These are phyloP conservation scores for Coniochaeta ligniaria DNA, from an alignment of 2,329 filamentous ascomycete species.

Conservation along the genomic window DNA sequence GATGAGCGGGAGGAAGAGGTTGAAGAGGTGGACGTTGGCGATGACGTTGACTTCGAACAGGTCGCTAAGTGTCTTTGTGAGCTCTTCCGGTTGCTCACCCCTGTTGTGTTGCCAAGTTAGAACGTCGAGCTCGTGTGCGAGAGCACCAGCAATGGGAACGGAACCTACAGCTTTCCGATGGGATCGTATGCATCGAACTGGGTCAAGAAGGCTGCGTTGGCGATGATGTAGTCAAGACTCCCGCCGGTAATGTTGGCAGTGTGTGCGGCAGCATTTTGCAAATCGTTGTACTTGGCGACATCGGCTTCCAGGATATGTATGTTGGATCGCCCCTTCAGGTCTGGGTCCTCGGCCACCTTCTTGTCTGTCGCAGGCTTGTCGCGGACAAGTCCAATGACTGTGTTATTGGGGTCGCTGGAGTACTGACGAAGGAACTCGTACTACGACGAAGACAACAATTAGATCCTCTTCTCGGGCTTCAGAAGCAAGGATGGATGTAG, in stretches of 20 bases:
- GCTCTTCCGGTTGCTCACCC: constrained; percentile 18
- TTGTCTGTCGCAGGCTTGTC: constrained; percentile 35
- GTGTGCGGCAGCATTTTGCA: constrained; percentile 23
- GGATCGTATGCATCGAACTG: not conserved
- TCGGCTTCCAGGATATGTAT: constrained; percentile 39
- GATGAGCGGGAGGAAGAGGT: constrained; percentile 45
- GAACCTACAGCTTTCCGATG: not conserved
- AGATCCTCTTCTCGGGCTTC: not conserved
- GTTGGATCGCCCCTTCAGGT: constrained; percentile 26
- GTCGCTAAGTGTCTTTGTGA: constrained; percentile 25
- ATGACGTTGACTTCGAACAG: constrained; percentile 41
- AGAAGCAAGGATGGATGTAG: not conserved
- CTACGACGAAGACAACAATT: constrained; percentile 18
- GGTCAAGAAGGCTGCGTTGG: constrained; percentile 32
- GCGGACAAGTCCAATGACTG: constrained; percentile 39
- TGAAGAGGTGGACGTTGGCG: constrained; percentile 44
- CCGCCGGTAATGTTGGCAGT: constrained; percentile 3
- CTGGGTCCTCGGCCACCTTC: constrained; percentile 28
- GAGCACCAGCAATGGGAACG: constrained; percentile 4
- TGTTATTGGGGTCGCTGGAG: constrained; percentile 33
- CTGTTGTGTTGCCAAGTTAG: constrained; percentile 11
- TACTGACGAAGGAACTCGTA: constrained; percentile 41
- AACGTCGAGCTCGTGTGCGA: not conserved
- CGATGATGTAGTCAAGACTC: constrained; percentile 44
- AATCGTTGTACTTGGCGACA: constrained; percentile 16